Percentiles rank a stretch among this genome's conserved stretches.
Conservation (phyloP, 1,139 yeast species). For the Blastobotrys arbuscula region DNA sequence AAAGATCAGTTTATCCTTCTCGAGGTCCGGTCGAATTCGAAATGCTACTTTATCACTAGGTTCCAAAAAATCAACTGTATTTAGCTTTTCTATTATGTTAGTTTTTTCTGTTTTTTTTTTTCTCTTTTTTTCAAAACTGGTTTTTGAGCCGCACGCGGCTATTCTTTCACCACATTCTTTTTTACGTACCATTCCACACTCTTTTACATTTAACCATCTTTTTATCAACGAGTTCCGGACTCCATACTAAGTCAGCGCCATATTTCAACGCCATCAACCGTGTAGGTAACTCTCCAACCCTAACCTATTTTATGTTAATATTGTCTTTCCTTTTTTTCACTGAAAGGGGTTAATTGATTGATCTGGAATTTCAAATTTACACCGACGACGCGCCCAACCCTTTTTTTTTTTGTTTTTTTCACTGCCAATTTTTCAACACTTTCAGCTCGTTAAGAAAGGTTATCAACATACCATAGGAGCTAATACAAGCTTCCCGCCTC, state of each 20-base stretch:
- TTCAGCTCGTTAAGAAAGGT: not conserved
- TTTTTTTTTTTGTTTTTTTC: too few relatives aligned
- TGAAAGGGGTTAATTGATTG: too few relatives aligned
- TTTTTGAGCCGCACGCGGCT: slow-evolving; percentile 1
- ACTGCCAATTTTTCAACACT: too few relatives aligned
- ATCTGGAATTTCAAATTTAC: too few relatives aligned
- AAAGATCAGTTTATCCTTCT: slow-evolving; percentile 62
- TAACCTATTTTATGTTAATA: slow-evolving; percentile 39
- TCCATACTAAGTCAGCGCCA: slow-evolving; percentile 95
- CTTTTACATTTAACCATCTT: slow-evolving; percentile 69
- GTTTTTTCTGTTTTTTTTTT: not conserved
- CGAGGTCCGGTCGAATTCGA: slow-evolving; percentile 61
- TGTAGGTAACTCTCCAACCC: slow-evolving; percentile 91
- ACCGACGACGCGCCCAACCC: too few relatives aligned
- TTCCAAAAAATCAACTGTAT: slow-evolving; percentile 35
- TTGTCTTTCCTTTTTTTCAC: not conserved
- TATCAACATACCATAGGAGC: slow-evolving; percentile 71
- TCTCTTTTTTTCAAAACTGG: not conserved
- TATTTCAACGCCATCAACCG: slow-evolving; percentile 68
- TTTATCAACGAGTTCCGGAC: slow-evolving; percentile 87
- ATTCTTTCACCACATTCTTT: not conserved
- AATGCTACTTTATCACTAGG: slow-evolving; percentile 46
- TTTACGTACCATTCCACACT: slow-evolving; percentile 42
- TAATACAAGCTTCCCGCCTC: slow-evolving; percentile 64
- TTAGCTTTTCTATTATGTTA: slow-evolving; percentile 25